phyloP scores from a whole-genome alignment of 345 rosid species.

The Eucalyptus erythrocorys region DNA sequence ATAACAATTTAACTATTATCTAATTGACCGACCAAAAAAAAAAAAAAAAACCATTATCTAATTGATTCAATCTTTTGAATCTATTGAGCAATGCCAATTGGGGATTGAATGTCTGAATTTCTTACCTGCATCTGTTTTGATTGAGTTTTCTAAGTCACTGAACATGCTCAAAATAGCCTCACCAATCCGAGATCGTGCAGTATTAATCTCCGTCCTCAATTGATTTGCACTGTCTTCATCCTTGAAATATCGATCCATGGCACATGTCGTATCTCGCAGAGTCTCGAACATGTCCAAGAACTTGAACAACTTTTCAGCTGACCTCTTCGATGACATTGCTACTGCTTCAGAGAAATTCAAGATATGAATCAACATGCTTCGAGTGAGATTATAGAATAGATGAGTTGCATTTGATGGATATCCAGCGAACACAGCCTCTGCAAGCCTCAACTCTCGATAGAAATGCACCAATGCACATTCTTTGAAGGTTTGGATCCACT shows the following conservation, averaged over 20 bases:
- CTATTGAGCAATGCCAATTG: neutral
- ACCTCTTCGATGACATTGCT: conserved; percentile 49
- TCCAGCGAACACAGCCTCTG: conserved; percentile 27
- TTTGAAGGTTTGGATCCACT: conserved; percentile 53
- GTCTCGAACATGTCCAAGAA: conserved; percentile 73
- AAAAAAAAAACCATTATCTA: neutral
- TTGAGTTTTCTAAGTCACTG: conserved; percentile 60
- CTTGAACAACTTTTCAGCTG: conserved; percentile 75
- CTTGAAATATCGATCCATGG: conserved; percentile 25
- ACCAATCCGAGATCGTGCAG: conserved; percentile 48
- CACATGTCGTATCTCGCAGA: conserved; percentile 34
- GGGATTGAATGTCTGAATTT: neutral
- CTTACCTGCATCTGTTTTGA: conserved; percentile 55
- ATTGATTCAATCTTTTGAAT: neutral
- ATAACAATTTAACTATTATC: neutral
- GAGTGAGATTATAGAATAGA: conserved; percentile 40
- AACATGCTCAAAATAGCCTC: conserved; percentile 62
- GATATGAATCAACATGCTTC: conserved; percentile 46
- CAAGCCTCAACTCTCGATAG: conserved; percentile 42
- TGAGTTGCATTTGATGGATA: conserved; percentile 6
- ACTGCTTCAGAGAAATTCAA: conserved; percentile 71
- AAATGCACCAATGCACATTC: conserved; percentile 46
- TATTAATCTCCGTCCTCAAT: conserved; percentile 36
- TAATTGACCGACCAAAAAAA: too few species aligned
- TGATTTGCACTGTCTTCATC: conserved; percentile 23